Evolutionary conservation across 202 grass and related monocot species (phyloP).

Genomic region (Panicum virgatum): DNA sequence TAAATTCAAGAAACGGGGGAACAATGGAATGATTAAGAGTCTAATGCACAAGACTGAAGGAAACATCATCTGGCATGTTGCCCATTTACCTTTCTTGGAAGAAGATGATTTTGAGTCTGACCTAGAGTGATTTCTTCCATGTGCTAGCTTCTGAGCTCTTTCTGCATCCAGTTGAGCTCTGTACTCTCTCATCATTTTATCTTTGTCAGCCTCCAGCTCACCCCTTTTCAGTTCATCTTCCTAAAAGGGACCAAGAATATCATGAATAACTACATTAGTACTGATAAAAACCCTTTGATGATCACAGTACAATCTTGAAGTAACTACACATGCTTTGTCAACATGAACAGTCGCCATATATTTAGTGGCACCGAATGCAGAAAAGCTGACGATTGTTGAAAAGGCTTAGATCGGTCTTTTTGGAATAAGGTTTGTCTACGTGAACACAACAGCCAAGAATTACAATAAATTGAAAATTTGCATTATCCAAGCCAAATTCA

Average conservation of each 20-base stretch:
- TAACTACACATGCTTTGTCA: neutral
- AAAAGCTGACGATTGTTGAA: neutral
- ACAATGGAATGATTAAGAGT: no score
- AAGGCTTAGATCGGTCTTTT: neutral
- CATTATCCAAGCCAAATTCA: constrained; percentile 14
- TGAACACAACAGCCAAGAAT: neutral
- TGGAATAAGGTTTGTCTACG: neutral
- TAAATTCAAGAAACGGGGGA: no score
- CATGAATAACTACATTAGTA: neutral
- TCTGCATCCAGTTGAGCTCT: constrained; percentile 98
- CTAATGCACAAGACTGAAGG: neutral
- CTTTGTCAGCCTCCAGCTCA: constrained; percentile 96
- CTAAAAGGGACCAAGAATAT: constrained; percentile 43
- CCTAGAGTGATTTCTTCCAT: constrained; percentile 60
- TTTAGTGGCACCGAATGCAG: neutral
- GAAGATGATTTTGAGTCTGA: constrained; percentile 55
- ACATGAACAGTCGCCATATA: neutral
- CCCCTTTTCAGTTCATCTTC: constrained; percentile 94
- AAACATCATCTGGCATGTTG: neutral
- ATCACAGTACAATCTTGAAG: constrained; percentile 6
- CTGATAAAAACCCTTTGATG: neutral
- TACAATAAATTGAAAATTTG: neutral
- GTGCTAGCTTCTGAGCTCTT: constrained; percentile 84
- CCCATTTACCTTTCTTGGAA: constrained; percentile 72
- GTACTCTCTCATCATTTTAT: constrained; percentile 99